Conservation (phyloP, 805 yeast genomes). For the Jamesozyma jinghongensis region DNA sequence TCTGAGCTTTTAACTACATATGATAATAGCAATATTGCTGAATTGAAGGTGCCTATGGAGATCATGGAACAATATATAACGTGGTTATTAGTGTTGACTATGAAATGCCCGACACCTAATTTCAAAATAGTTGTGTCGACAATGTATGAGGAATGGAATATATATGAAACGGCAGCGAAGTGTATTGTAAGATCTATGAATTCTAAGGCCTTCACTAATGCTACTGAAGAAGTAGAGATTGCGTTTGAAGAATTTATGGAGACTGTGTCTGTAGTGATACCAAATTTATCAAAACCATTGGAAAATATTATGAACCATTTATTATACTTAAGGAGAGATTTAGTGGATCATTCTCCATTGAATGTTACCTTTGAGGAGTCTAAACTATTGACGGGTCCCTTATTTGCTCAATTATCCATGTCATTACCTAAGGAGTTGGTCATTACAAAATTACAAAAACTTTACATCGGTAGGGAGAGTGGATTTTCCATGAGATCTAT, state of each 20-base stretch:
- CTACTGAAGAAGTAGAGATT: conserved; percentile 8
- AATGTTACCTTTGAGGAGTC: conserved; percentile 3
- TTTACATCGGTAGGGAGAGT: conserved; percentile 57
- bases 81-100: conserved; percentile 38
- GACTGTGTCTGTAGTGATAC: conserved; percentile 31
- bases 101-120: conserved; percentile 33
- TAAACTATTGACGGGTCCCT: conserved; percentile 25
- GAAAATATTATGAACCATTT: conserved; percentile 37
- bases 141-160: conserved; percentile 32
- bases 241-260: conserved; percentile 29
- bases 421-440: conserved; percentile 28
- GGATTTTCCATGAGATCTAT: conserved; percentile 87
- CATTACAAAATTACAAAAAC: conserved; percentile 31
- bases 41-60: conserved; percentile 32
- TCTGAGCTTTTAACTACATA: conserved; percentile 29
- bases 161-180: conserved; percentile 38
- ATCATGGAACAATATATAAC: conserved; percentile 39
- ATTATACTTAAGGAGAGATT: conserved; percentile 28
- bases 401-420: conserved; percentile 36
- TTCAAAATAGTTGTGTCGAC: conserved; percentile 17
- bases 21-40: conserved; percentile 37
- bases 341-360: conserved; percentile 9
- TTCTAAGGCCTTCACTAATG: conserved; percentile 11
- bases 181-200: conserved; percentile 23
- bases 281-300: conserved; percentile 39